Base-by-base conservation (phyloP, 768 basidiomycete genomes). In the Boletus pseudo-olivaceus region DNA sequence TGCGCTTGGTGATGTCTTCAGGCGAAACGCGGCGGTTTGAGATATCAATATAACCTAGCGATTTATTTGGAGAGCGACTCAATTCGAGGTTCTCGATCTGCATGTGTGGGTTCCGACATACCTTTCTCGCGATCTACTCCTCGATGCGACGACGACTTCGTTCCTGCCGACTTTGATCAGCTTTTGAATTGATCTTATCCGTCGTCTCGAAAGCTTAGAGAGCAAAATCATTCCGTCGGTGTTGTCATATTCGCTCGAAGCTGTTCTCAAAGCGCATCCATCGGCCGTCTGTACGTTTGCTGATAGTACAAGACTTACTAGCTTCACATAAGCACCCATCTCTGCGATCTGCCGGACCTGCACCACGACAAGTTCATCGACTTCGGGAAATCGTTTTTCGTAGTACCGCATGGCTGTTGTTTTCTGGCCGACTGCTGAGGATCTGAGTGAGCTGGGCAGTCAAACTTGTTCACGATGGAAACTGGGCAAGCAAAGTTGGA, bases 181-280 rank as follows among this genome's bases (percentile, higher is more conserved):
- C 72, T 98, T 99, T 72, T 98, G 96, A 30, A 99, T 97, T 7
- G 92, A 95, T 62, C 96, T 75, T 65, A 99, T 99, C 66, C 96
- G 96, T 65, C 97, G 81, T 64, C 97, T 77, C 5, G 95, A 98
- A 2, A 99, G 86, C 70, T 98, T 97, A 2, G 97, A 97, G n/a
- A 99, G 85, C 12, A 98, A 75, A 62, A 99, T 99, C 97, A 99
- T 99, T 61, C 97, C 97, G 71, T 99, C 97, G 49, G 95, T 97
- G 69, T 95, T 95, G 72, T 99, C 96, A 67, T 99, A 98, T 73
- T 98, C 96, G 63, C n/a, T n/a, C n/a, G n/a, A n/a, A 98, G 87
- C 95, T 97, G 62, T 44, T 15, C 43, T 29, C 33, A 11, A 27
- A 17, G 23, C 11, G 12, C 9, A 29, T 41, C 30, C 20, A 44